A percentile compares a stretch with the other conserved stretches of the same genome.
Evolutionary conservation across 108 stramenopile genomes (phyloP).

Genomic region (Thalassiosira profunda): DNA sequence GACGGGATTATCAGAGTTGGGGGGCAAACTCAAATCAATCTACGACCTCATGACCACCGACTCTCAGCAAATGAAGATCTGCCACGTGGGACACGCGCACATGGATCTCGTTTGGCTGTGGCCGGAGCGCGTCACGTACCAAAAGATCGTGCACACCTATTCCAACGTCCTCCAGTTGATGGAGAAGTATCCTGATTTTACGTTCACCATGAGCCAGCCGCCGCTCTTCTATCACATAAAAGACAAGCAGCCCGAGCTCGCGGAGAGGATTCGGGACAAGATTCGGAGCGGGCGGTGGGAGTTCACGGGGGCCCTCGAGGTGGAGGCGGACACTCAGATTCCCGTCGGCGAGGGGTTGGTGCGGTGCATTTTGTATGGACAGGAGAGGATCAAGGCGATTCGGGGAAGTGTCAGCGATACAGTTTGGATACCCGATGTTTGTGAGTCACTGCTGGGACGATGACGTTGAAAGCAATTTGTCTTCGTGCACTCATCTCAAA

Average conservation of each 20-base stretch:
- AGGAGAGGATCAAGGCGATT: slow-evolving; percentile 2
- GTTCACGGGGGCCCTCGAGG: slow-evolving; percentile 5
- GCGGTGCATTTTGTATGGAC: slow-evolving; percentile 6
- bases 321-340: slow-evolving; percentile 7
- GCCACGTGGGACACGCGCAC: slow-evolving; percentile 5
- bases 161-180: slow-evolving; percentile 14
- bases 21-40: not conserved
- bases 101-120: slow-evolving; percentile 9
- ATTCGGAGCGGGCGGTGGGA: slow-evolving; percentile 2
- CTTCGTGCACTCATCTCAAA: no score
- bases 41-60: not conserved
- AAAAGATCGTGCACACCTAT: slow-evolving; percentile 14
- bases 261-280: not conserved
- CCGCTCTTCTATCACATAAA: slow-evolving; percentile 1
- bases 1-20: not conserved
- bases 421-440: slow-evolving; percentile 9
- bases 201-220: slow-evolving; percentile 13
- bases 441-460: no score
- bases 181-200: slow-evolving; percentile 5
- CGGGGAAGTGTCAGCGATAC: slow-evolving; percentile 6
- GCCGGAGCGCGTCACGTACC: slow-evolving; percentile 6
- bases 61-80: not conserved
- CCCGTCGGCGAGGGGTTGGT: slow-evolving; percentile 5
- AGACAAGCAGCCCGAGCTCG: slow-evolving; percentile 1
- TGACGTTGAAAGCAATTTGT: no score